A percentile compares a stretch with the other conserved stretches of the same genome.
Evolutionary conservation across 2,329 filamentous ascomycete genomes (phyloP).

Genomic region (Metarhizium brunneum): DNA sequence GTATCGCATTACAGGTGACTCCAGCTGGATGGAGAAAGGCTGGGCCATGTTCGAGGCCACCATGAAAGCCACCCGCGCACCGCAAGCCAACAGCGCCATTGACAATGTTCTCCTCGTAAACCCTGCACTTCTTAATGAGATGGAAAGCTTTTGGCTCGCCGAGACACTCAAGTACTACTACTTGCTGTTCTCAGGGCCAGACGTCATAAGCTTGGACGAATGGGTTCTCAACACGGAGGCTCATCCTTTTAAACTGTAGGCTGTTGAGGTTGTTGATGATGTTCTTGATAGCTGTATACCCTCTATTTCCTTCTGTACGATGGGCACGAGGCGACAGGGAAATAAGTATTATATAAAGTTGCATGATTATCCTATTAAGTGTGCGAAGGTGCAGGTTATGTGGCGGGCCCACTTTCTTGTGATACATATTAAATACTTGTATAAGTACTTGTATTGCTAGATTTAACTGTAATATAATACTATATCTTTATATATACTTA

Average conservation of each 20-base stretch:
- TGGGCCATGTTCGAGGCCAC: slow-evolving; percentile 80
- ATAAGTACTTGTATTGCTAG: too few species aligned
- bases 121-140: slow-evolving; percentile 44
- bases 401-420: too few species aligned
- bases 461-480: too few species aligned
- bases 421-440: too few species aligned
- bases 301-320: too few species aligned
- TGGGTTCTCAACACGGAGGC: slow-evolving; percentile 59
- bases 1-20: slow-evolving; percentile 80
- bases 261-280: neutral
- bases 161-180: slow-evolving; percentile 78
- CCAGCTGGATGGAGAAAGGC: slow-evolving; percentile 66
- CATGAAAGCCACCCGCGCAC: slow-evolving; percentile 53
- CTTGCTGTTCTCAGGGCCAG: slow-evolving; percentile 53
- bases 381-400: too few species aligned
- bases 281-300: neutral
- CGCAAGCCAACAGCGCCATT: slow-evolving; percentile 62
- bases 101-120: slow-evolving; percentile 45
- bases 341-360: neutral
- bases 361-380: neutral
- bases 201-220: slow-evolving; percentile 49
- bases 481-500: too few species aligned
- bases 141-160: slow-evolving; percentile 74
- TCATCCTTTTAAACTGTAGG: slow-evolving; percentile 39
- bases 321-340: neutral